Evolutionary conservation across 192 early-diverging fungal genomes (phyloP), one percentile per base, ranked within the genome.

Genomic region (Entomortierella parvispora): DNA sequence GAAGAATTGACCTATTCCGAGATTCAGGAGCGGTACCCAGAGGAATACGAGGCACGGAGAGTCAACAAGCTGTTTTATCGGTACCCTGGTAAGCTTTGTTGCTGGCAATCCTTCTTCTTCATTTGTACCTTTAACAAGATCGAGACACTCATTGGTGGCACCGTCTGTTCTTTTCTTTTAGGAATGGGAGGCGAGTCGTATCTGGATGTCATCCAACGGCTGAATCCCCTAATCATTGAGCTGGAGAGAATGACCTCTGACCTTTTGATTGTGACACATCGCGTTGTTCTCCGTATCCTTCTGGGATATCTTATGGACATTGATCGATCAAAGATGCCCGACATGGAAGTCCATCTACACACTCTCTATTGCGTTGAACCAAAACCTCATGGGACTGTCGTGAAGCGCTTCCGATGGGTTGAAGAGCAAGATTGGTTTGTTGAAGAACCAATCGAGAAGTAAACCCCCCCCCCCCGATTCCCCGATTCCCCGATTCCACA

Each of bases 181-280:
- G 70, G 97, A 18, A 90, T 94, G 54, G 97, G 97, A 42, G 97
- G 97, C 40, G 97, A 99, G 81, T 93, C 91, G 20, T 97, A 97
- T 62, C 58, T 90, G 18, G 97, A 99, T 71, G 96, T 99, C 23
- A 96, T 99, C 55, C 93, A 97, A 78, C 86, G 96, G 22, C 65
- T 99, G 55, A 86, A 95, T 69, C 95, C 96, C 32, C 82, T 98
- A 48, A 97, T 99, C 72, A 90, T 99, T 54, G 97, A 99, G 81
- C 84, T 97, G 58, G 97, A 99, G 79, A 86, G 97, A 55, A 97
- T 96, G 88, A 90, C 90, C 9, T 89, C 90, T 44, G 91, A 91
- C 34, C 89, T 93, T 23, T 61, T 97, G 63, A 90, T 99, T 70
- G 90, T 97, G 18, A 96, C 96, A 0, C 97, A 99, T 83, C 88